Evolutionary conservation across 1,139 yeast species (phyloP).

Genomic region (Saccharomyces pastorianus): DNA sequence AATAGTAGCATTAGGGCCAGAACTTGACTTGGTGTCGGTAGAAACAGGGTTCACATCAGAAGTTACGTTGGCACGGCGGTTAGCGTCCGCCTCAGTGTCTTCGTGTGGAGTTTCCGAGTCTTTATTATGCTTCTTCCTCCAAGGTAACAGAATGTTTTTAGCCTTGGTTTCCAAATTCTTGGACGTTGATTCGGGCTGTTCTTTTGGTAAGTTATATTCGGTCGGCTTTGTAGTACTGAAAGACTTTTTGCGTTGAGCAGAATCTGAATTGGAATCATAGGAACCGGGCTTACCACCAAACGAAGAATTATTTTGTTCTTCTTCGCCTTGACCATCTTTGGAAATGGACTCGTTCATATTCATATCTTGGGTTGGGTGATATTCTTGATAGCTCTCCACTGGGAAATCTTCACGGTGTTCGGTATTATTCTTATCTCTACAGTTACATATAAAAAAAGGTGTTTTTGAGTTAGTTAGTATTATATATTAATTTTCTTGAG

Average conservation of each 20-base stretch:
- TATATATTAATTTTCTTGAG: background rate
- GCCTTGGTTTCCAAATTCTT: background rate
- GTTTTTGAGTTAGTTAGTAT: background rate
- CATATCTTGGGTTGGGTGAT: background rate
- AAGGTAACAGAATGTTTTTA: background rate
- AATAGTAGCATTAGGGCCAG: background rate
- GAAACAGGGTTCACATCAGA: background rate
- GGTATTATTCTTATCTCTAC: background rate
- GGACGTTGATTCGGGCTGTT: background rate
- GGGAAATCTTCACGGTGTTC: constrained; percentile 6
- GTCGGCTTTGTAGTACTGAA: background rate
- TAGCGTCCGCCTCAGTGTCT: background rate
- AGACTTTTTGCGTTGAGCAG: background rate
- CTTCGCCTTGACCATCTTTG: background rate
- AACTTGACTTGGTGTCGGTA: background rate
- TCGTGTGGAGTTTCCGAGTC: background rate
- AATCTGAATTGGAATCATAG: background rate
- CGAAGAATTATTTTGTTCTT: background rate
- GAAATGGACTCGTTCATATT: background rate
- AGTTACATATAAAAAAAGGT: background rate
- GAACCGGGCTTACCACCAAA: background rate
- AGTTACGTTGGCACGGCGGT: background rate
- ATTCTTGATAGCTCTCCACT: background rate
- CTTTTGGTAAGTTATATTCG: background rate
- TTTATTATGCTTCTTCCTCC: background rate